Percentiles rank a stretch among this genome's conserved stretches.
phyloP scores from a whole-genome alignment of 441 rosid genomes.

The Iberis amara region DNA sequence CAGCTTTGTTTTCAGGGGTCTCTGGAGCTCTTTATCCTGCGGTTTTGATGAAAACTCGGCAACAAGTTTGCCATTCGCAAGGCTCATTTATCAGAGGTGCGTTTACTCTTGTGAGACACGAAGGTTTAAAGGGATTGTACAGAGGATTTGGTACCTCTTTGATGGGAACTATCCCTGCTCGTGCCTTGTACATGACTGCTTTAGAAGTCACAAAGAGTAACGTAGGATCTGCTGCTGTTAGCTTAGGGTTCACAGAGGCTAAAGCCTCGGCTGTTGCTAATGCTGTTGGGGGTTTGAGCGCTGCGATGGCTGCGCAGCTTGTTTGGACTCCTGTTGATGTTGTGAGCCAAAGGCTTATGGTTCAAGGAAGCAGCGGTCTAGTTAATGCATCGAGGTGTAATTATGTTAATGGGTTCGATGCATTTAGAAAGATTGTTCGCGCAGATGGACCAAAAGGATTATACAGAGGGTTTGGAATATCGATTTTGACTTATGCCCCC shows the following conservation, averaged over 20 bases:
- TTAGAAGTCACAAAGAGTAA: conserved; percentile 54
- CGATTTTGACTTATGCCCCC: conserved; percentile 68
- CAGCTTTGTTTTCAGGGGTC: conserved; percentile 51
- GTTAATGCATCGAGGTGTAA: conserved; percentile 33
- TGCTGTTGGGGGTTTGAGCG: conserved; percentile 60
- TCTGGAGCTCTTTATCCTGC: conserved; percentile 63
- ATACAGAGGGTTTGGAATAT: conserved; percentile 68
- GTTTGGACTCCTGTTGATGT: conserved; percentile 79
- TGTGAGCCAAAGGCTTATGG: conserved; percentile 76
- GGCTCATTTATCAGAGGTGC: conserved; percentile 49
- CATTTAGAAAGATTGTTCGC: conserved; percentile 47
- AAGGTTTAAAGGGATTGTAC: conserved; percentile 48
- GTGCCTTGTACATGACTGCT: conserved; percentile 54
- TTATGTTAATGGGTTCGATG: conserved; percentile 60
- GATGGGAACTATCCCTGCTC: conserved; percentile 57
- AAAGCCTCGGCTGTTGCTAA: conserved; percentile 42
- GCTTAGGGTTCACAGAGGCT: conserved; percentile 43
- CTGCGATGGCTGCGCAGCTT: conserved; percentile 74
- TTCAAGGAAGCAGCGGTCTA: conserved; percentile 45
- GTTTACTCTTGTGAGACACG: conserved; percentile 36
- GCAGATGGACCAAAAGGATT: conserved; percentile 58
- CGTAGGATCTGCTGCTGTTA: conserved; percentile 43
- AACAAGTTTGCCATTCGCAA: conserved; percentile 49
- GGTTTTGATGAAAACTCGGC: conserved; percentile 62
- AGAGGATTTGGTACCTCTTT: conserved; percentile 57